These are phyloP conservation scores for Mycena polygramma DNA, from an alignment of 768 basidiomycete genomes.

Conservation along the genomic window DNA sequence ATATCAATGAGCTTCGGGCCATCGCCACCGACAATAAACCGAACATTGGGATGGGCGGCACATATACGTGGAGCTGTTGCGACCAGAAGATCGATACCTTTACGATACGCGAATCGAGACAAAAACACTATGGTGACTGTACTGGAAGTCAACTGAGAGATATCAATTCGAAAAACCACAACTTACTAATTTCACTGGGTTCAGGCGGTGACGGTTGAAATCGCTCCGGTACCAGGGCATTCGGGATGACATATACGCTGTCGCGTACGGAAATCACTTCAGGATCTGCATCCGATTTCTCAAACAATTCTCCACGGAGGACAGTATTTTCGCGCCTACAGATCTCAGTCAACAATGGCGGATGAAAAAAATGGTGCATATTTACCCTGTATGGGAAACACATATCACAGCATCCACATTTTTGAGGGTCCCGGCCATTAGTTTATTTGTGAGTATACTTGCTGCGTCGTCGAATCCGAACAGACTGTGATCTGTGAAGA, in stretches of 20 bases:
- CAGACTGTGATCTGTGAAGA: constrained; percentile 97
- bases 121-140: constrained; percentile 94
- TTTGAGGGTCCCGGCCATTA: constrained; percentile 85
- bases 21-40: constrained; percentile 92
- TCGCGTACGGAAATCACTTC: constrained; percentile 60
- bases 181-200: constrained; percentile 69
- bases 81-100: constrained; percentile 95
- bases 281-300: constrained; percentile 59
- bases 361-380: constrained; percentile 5
- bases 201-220: constrained; percentile 74
- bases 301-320: constrained; percentile 84
- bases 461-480: constrained; percentile 98
- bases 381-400: constrained; percentile 96
- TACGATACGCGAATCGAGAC: constrained; percentile 92
- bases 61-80: constrained; percentile 94
- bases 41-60: constrained; percentile 84
- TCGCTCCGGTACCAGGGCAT: constrained; percentile 87
- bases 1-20: constrained; percentile 96
- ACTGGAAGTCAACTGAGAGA: background rate
- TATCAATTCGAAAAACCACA: background rate
- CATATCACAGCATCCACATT: constrained; percentile 97
- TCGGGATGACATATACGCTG: constrained; percentile 93
- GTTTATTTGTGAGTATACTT: constrained; percentile 97
- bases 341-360: background rate
- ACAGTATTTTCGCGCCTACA: constrained; percentile 97